Base-by-base conservation (phyloP, 345 rosid species). In the Eucalyptus tenuipes region DNA sequence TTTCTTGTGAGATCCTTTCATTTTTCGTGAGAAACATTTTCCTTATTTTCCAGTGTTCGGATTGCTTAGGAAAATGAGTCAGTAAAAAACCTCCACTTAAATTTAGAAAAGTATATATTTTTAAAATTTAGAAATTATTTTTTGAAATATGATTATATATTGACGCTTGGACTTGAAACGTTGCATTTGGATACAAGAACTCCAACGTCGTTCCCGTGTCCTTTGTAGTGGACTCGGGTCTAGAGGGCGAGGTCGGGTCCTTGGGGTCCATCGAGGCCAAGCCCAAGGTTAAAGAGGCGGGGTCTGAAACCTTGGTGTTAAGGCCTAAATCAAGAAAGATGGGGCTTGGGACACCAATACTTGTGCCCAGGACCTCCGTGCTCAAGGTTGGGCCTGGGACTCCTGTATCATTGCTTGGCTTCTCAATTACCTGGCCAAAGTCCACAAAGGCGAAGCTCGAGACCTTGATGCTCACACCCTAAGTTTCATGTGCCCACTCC, bases 201-300 rank as follows among this genome's bases (percentile, higher is more conserved):
- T 27, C 31, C 7, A 59, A 59, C 3, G 3, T 59, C 1, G 0
- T 59, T 59, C 66, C 2, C 0, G 0, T 0, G 7, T 59, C 66
- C 31, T 12, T 59, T 27, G 27, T 24, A 24, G 27, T 27, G 29
- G n/a, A 25, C 14, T 11, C 6, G 66, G 15, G 66, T 59, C 29
- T 55, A 55, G 59, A 20, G 27, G 59, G 10, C 5, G 0, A 53
- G 64, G 13, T 57, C 0, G 0, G n/a, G 29, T 50, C 55, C 55
- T 12, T 3, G 0, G 1, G 27, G 61, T 55, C 29, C 61, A 22
- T 55, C 12, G 1, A 55, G 59, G 59, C 59, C 25, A 55, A 50
- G 55, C 55, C 55, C 1, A 0, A 7, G 55, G 55, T 50, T 50
- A 50, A 50, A 50, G 53, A 50, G 24, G 57, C 10, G 2, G 24